Conservation (phyloP, 345 rosid genomes). For the Eucalyptus erythrocorys region DNA sequence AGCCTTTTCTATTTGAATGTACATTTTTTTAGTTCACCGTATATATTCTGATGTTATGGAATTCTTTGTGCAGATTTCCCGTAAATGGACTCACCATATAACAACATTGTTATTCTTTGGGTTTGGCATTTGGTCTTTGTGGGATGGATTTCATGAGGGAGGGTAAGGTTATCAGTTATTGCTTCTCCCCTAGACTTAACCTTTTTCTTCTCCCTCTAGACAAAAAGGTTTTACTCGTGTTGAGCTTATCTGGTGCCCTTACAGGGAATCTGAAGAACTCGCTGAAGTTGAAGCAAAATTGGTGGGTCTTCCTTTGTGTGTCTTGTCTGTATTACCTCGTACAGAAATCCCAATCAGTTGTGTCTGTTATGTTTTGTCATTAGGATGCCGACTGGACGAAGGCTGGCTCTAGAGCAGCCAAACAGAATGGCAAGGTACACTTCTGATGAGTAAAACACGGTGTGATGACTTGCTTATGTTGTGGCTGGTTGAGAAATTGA, state of each 20-base stretch:
- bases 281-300: conserved; percentile 85
- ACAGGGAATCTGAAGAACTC: conserved; percentile 69
- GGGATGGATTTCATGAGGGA: conserved; percentile 65
- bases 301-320: conserved; percentile 28
- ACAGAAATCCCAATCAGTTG: not conserved
- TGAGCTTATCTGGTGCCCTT: not conserved
- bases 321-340: not conserved
- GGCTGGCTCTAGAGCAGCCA: conserved; percentile 22
- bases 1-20: not conserved
- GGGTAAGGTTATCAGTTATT: conserved; percentile 27
- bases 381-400: conserved; percentile 78
- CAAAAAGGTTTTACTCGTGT: not conserved
- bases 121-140: conserved; percentile 81
- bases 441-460: not conserved
- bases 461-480: not conserved
- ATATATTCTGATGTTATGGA: not conserved
- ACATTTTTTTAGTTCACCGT: not conserved
- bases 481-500: not conserved
- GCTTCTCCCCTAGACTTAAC: not conserved
- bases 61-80: conserved; percentile 55
- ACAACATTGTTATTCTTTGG: conserved; percentile 74
- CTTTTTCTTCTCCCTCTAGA: not conserved
- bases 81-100: conserved; percentile 82
- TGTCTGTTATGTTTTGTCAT: not conserved
- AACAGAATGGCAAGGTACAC: conserved; percentile 46